Base-by-base conservation (phyloP, 176 grass and related monocot genomes). In the Eremochloa ophiuroides region DNA sequence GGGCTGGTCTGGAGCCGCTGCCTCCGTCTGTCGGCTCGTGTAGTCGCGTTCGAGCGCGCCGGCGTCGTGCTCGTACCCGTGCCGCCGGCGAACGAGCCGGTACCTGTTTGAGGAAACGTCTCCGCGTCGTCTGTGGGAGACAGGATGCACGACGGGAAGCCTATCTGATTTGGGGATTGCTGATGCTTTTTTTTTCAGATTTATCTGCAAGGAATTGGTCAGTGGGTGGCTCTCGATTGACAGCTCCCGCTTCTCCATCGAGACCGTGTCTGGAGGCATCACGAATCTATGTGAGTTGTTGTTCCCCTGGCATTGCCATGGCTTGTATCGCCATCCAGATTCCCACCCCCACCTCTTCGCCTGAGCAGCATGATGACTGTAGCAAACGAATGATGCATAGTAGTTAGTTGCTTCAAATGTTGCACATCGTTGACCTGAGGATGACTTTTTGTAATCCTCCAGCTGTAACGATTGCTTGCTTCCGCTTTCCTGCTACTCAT, bases 211-310 rank as follows among this genome's bases (percentile, higher is more conserved):
- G 85, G 82, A 84, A 42, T 75, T 91, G 79, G 82, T 99, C 58
- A 61, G 37, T 68, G 92, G 83, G 40, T 93, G 91, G 93, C 75
- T 65, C 0, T 79, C 79, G 29, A 59, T 93, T 75, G 91, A 93
- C 73, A 81, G 68, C 85, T 95, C 96, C 29, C 82, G 82, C 79
- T 93, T 99, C 82, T 88, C 80, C 1, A 90, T 90, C 58, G 87
- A 93, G 33, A 99, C 78, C 0, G 91, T 99, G 82, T 99, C 96
- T 26, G 93, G 96, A 12, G 96, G 96, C 76, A 95, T 99, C 76
- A 99, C 93, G 34, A 99, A 99, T 88, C 80, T 93, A 7, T 85
- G 96, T 99, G 77, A 88, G 91, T 91, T 79, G 18, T 71, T 47
- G 37, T 65, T 80, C 41, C 25, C 46, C 44, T 74, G 35, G 18